Conservation (phyloP, 1,284 basidiomycete species). For the Boletus semigastroideus region DNA sequence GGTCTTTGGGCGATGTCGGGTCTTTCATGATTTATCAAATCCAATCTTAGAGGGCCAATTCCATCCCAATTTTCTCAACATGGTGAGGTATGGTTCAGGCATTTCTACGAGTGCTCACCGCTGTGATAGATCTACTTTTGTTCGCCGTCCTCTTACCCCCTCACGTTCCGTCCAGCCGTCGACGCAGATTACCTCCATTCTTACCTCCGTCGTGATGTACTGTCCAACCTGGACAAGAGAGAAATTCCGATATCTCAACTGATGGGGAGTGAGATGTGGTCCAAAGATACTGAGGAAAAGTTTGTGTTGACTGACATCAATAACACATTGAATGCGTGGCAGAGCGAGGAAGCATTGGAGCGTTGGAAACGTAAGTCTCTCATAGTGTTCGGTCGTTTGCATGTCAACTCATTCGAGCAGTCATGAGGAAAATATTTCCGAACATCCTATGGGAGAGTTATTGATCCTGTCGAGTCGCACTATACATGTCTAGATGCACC, state of each 20-base stretch:
- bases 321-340: slow-evolving; percentile 62
- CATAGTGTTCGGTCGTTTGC: neutral
- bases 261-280: slow-evolving; percentile 33
- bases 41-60: slow-evolving; percentile 44
- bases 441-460: slow-evolving; percentile 39
- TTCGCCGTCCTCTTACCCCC: slow-evolving; percentile 52
- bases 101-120: slow-evolving; percentile 9
- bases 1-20: slow-evolving; percentile 74
- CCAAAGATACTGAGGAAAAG: slow-evolving; percentile 38
- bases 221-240: slow-evolving; percentile 44
- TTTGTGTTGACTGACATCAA: slow-evolving; percentile 59
- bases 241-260: slow-evolving; percentile 57
- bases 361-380: slow-evolving; percentile 73
- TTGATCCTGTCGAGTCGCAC: slow-evolving; percentile 13
- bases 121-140: slow-evolving; percentile 73
- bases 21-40: slow-evolving; percentile 69
- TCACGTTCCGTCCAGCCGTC: slow-evolving; percentile 63
- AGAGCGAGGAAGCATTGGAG: slow-evolving; percentile 55
- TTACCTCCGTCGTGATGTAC: slow-evolving; percentile 56
- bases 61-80: slow-evolving; percentile 65
- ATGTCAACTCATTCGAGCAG: slow-evolving; percentile 21
- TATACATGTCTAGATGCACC: neutral
- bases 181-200: slow-evolving; percentile 65
- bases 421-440: slow-evolving; percentile 40
- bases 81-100: slow-evolving; percentile 48